Evolutionary conservation across 2,329 filamentous ascomycete genomes (phyloP), one percentile per base, ranked within the genome.

Genomic region (Scytalidium sp.): DNA sequence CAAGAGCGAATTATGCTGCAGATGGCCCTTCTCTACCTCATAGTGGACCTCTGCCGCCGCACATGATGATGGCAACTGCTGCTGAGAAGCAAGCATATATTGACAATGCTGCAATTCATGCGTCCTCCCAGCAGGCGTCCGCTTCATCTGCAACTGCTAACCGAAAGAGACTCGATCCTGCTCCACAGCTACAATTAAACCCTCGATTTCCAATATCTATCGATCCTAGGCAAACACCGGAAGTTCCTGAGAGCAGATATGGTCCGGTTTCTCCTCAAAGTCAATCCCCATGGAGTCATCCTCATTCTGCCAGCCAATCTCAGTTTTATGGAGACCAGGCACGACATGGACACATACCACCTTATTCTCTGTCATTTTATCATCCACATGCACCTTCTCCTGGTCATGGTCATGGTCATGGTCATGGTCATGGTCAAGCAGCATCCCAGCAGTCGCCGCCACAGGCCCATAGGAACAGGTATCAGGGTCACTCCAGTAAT

Each of bases 111-210:
- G 32, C 32, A 36, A n/a, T 36, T 5, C 32, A 36, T 36, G 4
- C 32, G 32, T 17, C 40, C 19, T 40, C 22, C 17, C 15, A 8
- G 20, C 8, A 21, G 25, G 9, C 29, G 27, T 32, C 39, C 27
- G 19, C 21, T 9, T 27, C 48, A 23, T 25, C 39, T n/a, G 21
- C 22, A 21, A 17, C 40, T 32, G 46, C 19, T 19, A 72, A 67
- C 47, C 47, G 54, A 9, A 82, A 75, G 57, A 78, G 81, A 19
- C 76, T 71, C 2, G 86, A 86, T 52, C 83, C 86, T 60, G 81
- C 82, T 1, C 79, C 85, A 57, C 73, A 82, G 44, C 76, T 82
- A 19, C 80, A 84, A 58, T 81, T 84, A 78, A 83, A 74, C 49
- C 73, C 80, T 3, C 77, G 84, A 55, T 59, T 83, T 17, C 75